A percentile compares a stretch with the other conserved stretches of the same genome.
These are phyloP conservation scores for Tetrahymena thermophila DNA, from an alignment of 73 alveolate species.

Conservation along the genomic window DNA sequence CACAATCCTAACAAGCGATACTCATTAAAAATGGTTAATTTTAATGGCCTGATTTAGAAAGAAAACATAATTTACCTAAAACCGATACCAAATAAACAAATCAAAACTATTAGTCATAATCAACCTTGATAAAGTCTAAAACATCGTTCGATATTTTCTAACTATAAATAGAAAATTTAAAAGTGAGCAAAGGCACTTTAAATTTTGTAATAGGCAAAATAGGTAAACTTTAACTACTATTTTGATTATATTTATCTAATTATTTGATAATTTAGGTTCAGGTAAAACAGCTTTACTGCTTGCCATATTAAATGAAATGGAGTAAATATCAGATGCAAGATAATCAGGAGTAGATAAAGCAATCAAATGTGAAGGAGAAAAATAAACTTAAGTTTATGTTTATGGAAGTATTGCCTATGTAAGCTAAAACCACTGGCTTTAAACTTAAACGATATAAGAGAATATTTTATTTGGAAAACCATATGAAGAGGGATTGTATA, in stretches of 20 bases:
- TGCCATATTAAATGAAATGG: constrained; percentile 44
- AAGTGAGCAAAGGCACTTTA: neutral
- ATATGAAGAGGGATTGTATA: constrained; percentile 61
- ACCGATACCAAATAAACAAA: neutral
- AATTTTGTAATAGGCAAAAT: constrained; percentile 29
- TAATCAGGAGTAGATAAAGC: neutral
- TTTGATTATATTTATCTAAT: too few species aligned
- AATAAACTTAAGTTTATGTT: constrained; percentile 23
- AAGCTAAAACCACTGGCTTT: constrained; percentile 75
- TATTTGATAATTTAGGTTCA: neutral
- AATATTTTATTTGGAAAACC: constrained; percentile 71
- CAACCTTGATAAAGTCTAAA: neutral
- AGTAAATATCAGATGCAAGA: neutral
- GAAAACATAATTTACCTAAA: too few species aligned
- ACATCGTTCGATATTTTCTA: neutral
- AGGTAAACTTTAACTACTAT: neutral
- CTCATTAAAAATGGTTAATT: neutral
- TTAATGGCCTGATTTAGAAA: neutral
- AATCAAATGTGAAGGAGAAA: neutral
- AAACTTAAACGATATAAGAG: constrained; percentile 71
- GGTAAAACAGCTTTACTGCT: constrained; percentile 33
- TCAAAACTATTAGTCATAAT: neutral
- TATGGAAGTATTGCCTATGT: constrained; percentile 64
- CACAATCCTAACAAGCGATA: neutral
- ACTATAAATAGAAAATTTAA: neutral